These are phyloP conservation scores for Aspergillus sp. DNA, from an alignment of 2,329 filamentous ascomycete species.

Conservation along the genomic window DNA sequence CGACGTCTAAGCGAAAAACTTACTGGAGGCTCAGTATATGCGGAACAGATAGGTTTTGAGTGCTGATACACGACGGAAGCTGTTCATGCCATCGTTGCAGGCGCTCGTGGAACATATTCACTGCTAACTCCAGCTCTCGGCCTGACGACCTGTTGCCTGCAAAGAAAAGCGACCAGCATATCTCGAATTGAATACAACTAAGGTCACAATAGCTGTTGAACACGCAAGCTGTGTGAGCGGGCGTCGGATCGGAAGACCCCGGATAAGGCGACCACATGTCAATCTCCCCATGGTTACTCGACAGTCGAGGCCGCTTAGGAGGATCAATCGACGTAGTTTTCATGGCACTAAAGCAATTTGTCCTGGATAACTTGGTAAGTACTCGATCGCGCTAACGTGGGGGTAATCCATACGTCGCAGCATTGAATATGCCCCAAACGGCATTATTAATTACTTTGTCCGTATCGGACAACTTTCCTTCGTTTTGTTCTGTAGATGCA, in stretches of 20 bases:
- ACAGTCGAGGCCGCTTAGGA: not conserved
- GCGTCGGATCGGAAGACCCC: not conserved
- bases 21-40: constrained; percentile 3
- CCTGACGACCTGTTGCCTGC: constrained; percentile 4
- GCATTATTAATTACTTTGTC: no score
- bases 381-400: no score
- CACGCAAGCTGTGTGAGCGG: constrained; percentile 6
- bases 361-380: no score
- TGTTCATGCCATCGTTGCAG: constrained; percentile 5
- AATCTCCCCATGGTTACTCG: constrained; percentile 1
- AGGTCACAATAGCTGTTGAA: constrained; percentile 3
- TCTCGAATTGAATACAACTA: constrained; percentile 1
- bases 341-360: no score
- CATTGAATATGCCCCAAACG: constrained; percentile 7
- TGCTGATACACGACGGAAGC: constrained; percentile 5
- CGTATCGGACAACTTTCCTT: no score
- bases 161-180: constrained; percentile 4
- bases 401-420: constrained; percentile 4
- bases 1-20: no score
- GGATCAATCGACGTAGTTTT: no score
- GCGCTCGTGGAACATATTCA: constrained; percentile 2
- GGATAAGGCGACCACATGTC: constrained; percentile 9
- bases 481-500: no score
- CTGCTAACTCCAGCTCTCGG: not conserved
- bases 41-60: constrained; percentile 3